phyloP scores from a whole-genome alignment of 2,329 filamentous ascomycete genomes.

The Bretziella fagacearum region DNA sequence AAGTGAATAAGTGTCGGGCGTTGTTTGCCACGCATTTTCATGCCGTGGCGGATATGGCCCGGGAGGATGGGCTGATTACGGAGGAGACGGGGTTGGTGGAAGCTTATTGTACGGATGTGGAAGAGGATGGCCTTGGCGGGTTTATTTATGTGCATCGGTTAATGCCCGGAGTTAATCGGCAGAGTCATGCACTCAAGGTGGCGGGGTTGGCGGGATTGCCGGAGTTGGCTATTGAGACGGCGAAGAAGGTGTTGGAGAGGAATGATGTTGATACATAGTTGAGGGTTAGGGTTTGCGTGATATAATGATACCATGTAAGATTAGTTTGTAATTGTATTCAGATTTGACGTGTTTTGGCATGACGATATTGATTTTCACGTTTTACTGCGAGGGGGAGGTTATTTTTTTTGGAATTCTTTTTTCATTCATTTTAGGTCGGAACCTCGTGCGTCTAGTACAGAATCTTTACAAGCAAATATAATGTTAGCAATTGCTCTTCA shows the following conservation, averaged over 20 bases:
- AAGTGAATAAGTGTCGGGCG: slow-evolving; percentile 58
- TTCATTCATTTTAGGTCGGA: slow-evolving; percentile 14
- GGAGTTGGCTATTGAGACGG: slow-evolving; percentile 50
- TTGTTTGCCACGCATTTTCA: slow-evolving; percentile 97
- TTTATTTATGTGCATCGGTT: slow-evolving; percentile 82
- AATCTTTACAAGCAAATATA: slow-evolving; percentile 5
- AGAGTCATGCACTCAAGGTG: slow-evolving; percentile 91
- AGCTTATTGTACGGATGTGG: slow-evolving; percentile 78
- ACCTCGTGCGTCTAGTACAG: background rate
- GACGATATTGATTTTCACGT: too few relatives aligned
- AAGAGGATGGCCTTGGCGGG: slow-evolving; percentile 49
- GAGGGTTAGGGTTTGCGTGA: background rate
- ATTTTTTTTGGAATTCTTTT: slow-evolving; percentile 19
- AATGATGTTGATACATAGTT: background rate
- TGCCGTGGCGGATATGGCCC: slow-evolving; percentile 52
- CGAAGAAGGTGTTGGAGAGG: slow-evolving; percentile 35
- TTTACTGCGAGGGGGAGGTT: too few relatives aligned
- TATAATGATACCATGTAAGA: too few relatives aligned
- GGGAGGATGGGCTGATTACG: slow-evolving; percentile 17
- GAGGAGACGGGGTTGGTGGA: slow-evolving; percentile 23
- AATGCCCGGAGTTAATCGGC: slow-evolving; percentile 62
- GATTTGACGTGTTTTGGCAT: background rate
- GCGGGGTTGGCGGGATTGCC: slow-evolving; percentile 72
- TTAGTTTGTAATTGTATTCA: background rate
- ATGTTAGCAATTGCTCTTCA: slow-evolving; percentile 8